Evolutionary conservation across 768 basidiomycete species (phyloP), one percentile per base, ranked within the genome.

Genomic region (Lactarius pseudohatsudake): DNA sequence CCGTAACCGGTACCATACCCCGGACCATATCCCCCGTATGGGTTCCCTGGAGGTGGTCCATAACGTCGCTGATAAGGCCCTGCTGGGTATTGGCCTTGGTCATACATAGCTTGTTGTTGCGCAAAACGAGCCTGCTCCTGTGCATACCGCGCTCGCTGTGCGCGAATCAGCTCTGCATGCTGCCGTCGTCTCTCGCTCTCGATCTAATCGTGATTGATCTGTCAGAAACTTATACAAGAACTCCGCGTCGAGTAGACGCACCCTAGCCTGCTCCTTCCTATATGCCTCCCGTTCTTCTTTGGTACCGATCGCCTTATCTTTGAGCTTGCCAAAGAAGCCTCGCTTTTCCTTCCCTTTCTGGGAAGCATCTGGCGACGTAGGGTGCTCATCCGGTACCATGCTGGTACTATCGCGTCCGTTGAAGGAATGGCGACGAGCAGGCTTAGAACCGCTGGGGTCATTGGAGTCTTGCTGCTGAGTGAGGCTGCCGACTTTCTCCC

Each of bases 281-380:
- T 77, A 75, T 54, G 79, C 78, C 72, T 86, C 83, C 6, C 87
- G 78, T 74, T 88, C 86, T 70, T 88, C 86, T 73, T 85, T 86
- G 3, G 86, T 87, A 1, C 85, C 85, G 15, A 85, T 82, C 0
- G 84, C 79, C 72, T 84, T 86, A 71, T 89, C 86, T 72, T 86
- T 89, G 69, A 90, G 65, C 71, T 81, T 86, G 1, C 80, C 82
- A 68, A 90, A 79, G 67, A 89, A 78, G 0, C 87, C 84, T 32
- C 83, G 77, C 68, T 84, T 83, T 57, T 77, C 74, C 28, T 75
- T 73, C 10, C 67, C 59, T 18, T 55, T 64, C 36, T 20, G 26
- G 9, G 59, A 36, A 8, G 34, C 32, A 32, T 60, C 45, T 1
- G 40, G 26, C 18, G 45, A 0, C n/a, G n/a, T n/a, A 10, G 28